A percentile compares a stretch with the other conserved stretches of the same genome.
These are phyloP conservation scores for Phellopilus nigrolimitatus DNA, from an alignment of 1,284 basidiomycete species.

Conservation along the genomic window DNA sequence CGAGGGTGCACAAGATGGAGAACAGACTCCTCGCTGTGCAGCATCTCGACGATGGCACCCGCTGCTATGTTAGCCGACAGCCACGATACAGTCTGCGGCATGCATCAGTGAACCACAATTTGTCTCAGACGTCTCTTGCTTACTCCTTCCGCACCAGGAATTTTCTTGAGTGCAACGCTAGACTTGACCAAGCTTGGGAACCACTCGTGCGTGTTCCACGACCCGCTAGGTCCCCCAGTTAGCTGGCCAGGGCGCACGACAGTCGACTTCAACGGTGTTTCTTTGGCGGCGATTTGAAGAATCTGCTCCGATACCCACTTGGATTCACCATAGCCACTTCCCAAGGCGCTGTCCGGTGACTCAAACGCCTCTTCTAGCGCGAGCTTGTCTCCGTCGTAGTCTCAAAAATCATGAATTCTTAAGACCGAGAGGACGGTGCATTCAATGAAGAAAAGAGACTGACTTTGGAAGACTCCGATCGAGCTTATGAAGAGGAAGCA, in stretches of 20 bases:
- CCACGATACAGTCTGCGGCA: slow-evolving; percentile 22
- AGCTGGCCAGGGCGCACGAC: slow-evolving; percentile 25
- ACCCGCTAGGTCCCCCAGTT: slow-evolving; percentile 27
- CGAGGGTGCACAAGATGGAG: slow-evolving; percentile 28
- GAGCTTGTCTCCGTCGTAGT: slow-evolving; percentile 18
- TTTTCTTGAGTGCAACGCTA: slow-evolving; percentile 16
- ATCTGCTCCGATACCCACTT: slow-evolving; percentile 34
- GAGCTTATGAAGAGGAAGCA: slow-evolving; percentile 32
- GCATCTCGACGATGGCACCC: slow-evolving; percentile 20
- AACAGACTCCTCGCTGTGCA: slow-evolving; percentile 16
- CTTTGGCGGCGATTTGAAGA: slow-evolving; percentile 23
- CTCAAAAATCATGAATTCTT: slow-evolving; percentile 16
- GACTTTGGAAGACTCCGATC: slow-evolving; percentile 29
- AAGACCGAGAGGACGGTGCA: too few species aligned
- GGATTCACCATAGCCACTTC: slow-evolving; percentile 32
- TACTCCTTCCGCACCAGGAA: slow-evolving; percentile 20
- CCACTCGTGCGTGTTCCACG: slow-evolving; percentile 30
- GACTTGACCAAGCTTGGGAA: slow-evolving; percentile 30
- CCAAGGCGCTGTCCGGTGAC: slow-evolving; percentile 21
- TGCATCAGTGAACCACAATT: neutral
- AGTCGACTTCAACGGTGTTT: slow-evolving; percentile 25
- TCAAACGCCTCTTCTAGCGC: slow-evolving; percentile 24
- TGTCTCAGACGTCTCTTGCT: neutral
- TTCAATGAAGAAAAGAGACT: neutral
- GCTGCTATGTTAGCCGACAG: slow-evolving; percentile 24